Conservation (phyloP, 2,329 filamentous ascomycete genomes). For the Dothideomycetes sp. region DNA sequence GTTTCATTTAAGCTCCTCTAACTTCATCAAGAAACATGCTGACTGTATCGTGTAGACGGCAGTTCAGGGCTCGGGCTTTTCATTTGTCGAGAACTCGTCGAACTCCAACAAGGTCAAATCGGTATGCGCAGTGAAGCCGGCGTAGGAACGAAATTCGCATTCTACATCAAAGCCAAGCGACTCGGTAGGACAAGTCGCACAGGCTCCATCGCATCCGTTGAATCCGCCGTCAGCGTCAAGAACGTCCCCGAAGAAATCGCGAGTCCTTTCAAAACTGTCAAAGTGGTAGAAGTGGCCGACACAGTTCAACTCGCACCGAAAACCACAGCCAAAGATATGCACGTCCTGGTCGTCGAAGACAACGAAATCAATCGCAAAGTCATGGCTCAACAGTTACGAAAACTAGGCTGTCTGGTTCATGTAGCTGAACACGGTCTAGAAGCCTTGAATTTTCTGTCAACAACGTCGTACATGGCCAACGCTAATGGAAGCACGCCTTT, state of each 20-base stretch:
- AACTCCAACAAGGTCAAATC: conserved; percentile 60
- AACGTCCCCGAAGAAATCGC: background rate
- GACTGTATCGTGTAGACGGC: too few relatives aligned
- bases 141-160: conserved; percentile 55
- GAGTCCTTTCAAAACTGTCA: conserved; percentile 1
- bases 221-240: conserved; percentile 3
- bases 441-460: conserved; percentile 26
- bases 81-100: conserved; percentile 56
- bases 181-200: background rate
- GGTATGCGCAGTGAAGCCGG: conserved; percentile 51
- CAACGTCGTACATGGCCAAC: conserved; percentile 15
- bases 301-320: background rate
- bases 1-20: too few relatives aligned
- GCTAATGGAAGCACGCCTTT: conserved; percentile 9
- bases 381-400: conserved; percentile 30
- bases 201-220: conserved; percentile 5
- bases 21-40: too few relatives aligned
- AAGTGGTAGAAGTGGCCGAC: background rate
- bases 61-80: conserved; percentile 60
- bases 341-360: conserved; percentile 27
- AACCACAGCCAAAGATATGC: conserved; percentile 5
- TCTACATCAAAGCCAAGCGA: conserved; percentile 48
- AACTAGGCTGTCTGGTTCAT: conserved; percentile 27
- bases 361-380: conserved; percentile 35
- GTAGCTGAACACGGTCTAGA: conserved; percentile 33